Evolutionary conservation across 2,329 filamentous ascomycete species (phyloP), one percentile per base, ranked within the genome.

Genomic region (Chaetomiaceae sp.): DNA sequence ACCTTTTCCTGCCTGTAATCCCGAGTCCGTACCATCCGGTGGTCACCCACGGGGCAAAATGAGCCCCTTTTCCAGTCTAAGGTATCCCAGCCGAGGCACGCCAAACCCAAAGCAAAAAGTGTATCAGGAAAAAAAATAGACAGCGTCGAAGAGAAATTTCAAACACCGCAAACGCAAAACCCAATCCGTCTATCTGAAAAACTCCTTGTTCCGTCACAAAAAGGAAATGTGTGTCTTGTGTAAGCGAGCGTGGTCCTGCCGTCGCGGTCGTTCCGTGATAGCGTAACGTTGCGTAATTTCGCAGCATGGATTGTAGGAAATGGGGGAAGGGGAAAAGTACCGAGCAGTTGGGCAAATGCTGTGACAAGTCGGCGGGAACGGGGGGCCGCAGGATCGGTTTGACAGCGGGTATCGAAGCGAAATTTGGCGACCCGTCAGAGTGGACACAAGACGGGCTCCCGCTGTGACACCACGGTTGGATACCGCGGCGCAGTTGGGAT

Each of bases 321-420:
- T 5, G n/a, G 13, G n/a, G 5, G 9, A 34, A 11, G 30, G 41
- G 13, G 20, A 34, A 48, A 52, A 49, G 53, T 49, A 52, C 48
- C 53, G 23, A 52, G 25, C 53, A 47, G 41, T 32, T 51, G 47
- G 52, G 20, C 20, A 14, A 30, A 37, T 41, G 43, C 44, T 37
- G 47, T 50, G 44, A n/a, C 34, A 46, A n/a, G 25, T n/a, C n/a
- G n/a, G n/a, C n/a, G n/a, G n/a, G n/a, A n/a, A n/a, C 32, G 23
- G 51, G 45, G 46, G 16, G 20, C 47, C 47, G 47, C 52, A 51
- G 52, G 52, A 50, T 50, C 41, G 52, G 47, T 41, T 54, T 42
- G 42, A 41, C 42, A 40, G 36, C 52, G 47, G 52, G 47, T 47
- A 51, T 42, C 41, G 42, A 51, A 48, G 48, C 47, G 53, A 55